Conservation (phyloP, 495 filamentous ascomycete genomes). For the Aspergillus bridgeri region DNA sequence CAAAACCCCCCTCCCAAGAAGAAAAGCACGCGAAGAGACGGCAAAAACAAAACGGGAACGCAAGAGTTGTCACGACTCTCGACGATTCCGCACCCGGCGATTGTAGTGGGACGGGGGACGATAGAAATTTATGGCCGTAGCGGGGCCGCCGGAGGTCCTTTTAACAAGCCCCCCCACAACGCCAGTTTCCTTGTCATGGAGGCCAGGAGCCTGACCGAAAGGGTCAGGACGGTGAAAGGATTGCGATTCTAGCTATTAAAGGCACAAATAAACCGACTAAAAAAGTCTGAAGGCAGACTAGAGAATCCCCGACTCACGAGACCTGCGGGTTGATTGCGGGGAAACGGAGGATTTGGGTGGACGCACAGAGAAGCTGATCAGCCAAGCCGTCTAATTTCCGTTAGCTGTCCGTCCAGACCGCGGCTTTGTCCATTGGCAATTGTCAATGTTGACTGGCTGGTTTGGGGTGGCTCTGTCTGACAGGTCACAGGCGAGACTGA, state of each 20-base stretch:
- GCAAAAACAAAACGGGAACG: not conserved
- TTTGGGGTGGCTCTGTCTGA: too few relatives aligned
- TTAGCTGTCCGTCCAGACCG: not conserved
- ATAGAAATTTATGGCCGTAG: slow-evolving; percentile 9
- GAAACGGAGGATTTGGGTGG: slow-evolving; percentile 3
- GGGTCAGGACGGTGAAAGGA: not conserved
- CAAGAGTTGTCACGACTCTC: not conserved
- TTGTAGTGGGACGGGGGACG: slow-evolving; percentile 6
- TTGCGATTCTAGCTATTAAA: not conserved
- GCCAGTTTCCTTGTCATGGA: not conserved
- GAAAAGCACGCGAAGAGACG: not conserved
- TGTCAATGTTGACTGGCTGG: not conserved
- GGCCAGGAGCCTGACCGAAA: slow-evolving; percentile 2
- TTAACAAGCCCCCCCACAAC: not conserved
- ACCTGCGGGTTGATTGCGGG: slow-evolving; percentile 3
- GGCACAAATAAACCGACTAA: not conserved
- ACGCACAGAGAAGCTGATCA: slow-evolving; percentile 2
- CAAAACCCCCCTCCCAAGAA: not conserved
- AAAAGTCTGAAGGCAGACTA: not conserved
- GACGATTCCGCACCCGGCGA: slow-evolving; percentile 4
- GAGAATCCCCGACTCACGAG: slow-evolving; percentile 1
- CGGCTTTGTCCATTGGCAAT: too few relatives aligned
- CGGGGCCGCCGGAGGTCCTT: slow-evolving; percentile 5
- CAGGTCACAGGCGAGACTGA: not conserved
- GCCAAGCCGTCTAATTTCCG: slow-evolving; percentile 5